Base-by-base conservation (phyloP, 2,329 filamentous ascomycete genomes). In the Fusarium scirpi region DNA sequence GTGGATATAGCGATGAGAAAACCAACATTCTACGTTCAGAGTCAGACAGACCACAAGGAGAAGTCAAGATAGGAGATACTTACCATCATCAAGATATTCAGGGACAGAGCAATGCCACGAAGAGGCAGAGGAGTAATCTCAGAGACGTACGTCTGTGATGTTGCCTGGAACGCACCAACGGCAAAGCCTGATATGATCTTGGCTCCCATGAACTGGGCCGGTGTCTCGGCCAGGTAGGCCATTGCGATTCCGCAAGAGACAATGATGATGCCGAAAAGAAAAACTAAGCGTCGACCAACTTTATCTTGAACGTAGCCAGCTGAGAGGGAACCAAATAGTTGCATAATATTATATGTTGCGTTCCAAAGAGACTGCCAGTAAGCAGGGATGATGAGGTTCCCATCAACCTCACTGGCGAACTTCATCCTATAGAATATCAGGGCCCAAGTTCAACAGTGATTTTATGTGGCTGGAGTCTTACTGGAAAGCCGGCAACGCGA, bases 121-220 rank as follows among this genome's bases (percentile, higher is more conserved):
- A 62, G 5, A 18, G 58, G 58, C 4, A 62, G 22, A 2, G 58
- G 58, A 0, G 38, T 38, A 18, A 62, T 51, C 29, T 62, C 54
- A 3, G 58, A 62, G 5, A 62, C 58, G 38, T 64, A 64, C n/a
- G 61, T 64, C 58, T 64, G 58, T 11, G 61, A 62, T 0, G 58
- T 62, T 4, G 61, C 47, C 48, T 62, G 48, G 24, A 64, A 64
- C 4, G 58, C 58, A 30, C 61, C 61, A 3, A 62, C 61, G 0
- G 61, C 61, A 8, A 62, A 64, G 13, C 58, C 58, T 16, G 61
- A 62, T 4, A 64, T 45, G 22, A 64, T 64, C 41, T 64, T 64
- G 10, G 61, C 61, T 1, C 61, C 61, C 61, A 62, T 64, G 10
- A 64, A 64, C 34, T 64, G 61, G 6, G 61, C 58, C 4, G 61